These are phyloP conservation scores for Trichoderma sp. DNA, from an alignment of 2,329 filamentous ascomycete genomes.

Conservation along the genomic window DNA sequence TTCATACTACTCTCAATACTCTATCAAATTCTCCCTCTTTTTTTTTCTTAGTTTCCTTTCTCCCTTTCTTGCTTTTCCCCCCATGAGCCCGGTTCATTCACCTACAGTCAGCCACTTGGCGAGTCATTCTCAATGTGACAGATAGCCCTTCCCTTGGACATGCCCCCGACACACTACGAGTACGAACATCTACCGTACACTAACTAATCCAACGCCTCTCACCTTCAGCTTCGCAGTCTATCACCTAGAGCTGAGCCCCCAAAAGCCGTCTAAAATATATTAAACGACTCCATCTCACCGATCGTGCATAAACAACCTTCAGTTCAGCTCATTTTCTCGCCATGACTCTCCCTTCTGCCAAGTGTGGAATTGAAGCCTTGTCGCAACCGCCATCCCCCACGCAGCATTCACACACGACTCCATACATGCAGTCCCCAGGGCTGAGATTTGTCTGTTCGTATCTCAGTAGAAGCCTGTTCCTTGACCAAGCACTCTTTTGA, in stretches of 20 bases:
- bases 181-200: neutral
- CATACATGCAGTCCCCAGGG: neutral
- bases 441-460: conserved; percentile 5
- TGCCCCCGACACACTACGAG: neutral
- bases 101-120: neutral
- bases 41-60: neutral
- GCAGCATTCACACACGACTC: neutral
- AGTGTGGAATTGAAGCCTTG: neutral
- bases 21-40: neutral
- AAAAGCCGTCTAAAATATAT: neutral
- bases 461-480: neutral
- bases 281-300: conserved; percentile 4
- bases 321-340: neutral
- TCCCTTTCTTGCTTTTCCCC: neutral
- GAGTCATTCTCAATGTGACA: neutral
- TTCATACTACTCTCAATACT: neutral
- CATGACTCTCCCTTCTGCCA: neutral
- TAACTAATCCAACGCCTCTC: neutral
- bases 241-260: neutral
- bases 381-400: neutral
- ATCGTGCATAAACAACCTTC: neutral
- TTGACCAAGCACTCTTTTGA: neutral
- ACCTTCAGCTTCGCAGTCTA: neutral
- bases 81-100: neutral
- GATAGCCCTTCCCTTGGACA: neutral